Evolutionary conservation across 1,284 basidiomycete genomes (phyloP), one percentile per base, ranked within the genome.

Genomic region (Papiliotrema flavescens): DNA sequence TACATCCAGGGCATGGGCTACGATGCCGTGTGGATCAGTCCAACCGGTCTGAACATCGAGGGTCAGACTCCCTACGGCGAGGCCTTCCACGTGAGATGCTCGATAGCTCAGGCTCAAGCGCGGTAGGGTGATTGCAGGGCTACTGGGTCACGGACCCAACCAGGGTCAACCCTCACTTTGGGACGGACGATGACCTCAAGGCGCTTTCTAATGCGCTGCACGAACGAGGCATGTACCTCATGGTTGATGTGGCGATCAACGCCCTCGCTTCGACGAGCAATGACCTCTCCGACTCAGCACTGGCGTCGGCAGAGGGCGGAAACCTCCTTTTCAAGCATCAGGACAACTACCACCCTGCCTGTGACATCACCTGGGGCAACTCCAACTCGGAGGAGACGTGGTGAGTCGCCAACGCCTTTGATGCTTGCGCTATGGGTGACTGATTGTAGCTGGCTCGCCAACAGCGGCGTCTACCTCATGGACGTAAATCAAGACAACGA

Each of bases 231-330:
- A 88, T 89, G 86, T 84, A 83, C 62, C 78, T 87, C 59, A 88
- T 89, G 87, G 81, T 87, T 53, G 86, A 88, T 65, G 76, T 88
- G 46, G 85, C 87, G 37, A 82, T 86, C 19, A 88, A 88, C 70
- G 82, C 85, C 67, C 82, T 87, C 48, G 87, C 84, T 74, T 77
- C 84, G 2, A 55, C 53, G 5, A 49, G 57, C 2, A 60, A 57
- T 15, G 53, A 61, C 24, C 61, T 68, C 22, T 55, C 60, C n/a
- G 51, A 55, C 28, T 24, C 53, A 2, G 34, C 62, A 13, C 62
- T 71, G 14, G 58, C 57, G 14, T 37, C 51, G 0, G 61, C 54
- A 15, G 59, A 42, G 11, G 52, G 56, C n/a, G 66, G 66, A 2
- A 59, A 49, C 14, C 54, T 69, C 15, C 50, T 71, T 19, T 71